phyloP scores from a whole-genome alignment of 2,329 filamentous ascomycete genomes.

The Aspergillus proliferans region DNA sequence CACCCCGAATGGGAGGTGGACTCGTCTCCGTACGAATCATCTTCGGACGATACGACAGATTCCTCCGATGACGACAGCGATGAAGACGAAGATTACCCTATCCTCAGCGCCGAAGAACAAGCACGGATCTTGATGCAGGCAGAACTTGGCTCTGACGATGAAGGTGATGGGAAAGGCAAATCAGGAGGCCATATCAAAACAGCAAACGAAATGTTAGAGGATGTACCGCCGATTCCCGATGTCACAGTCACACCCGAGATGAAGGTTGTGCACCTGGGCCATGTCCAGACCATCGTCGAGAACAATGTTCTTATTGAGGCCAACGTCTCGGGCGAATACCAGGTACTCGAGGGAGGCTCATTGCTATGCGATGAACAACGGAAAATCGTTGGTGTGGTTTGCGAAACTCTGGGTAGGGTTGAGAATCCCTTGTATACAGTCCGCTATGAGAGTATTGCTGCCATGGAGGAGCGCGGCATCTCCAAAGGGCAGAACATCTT shows the following conservation, averaged over 20 bases:
- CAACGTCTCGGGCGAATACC: conserved; percentile 70
- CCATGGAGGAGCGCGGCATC: conserved; percentile 63
- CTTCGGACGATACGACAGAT: conserved; percentile 53
- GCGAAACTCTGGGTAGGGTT: conserved; percentile 79
- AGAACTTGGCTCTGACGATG: conserved; percentile 73
- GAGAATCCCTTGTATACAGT: conserved; percentile 81
- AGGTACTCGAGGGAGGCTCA: conserved; percentile 77
- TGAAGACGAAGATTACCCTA: conserved; percentile 58
- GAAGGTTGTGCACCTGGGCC: conserved; percentile 68
- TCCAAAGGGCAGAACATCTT: conserved; percentile 64
- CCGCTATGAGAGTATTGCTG: conserved; percentile 62
- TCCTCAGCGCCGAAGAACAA: conserved; percentile 74
- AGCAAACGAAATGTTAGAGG: conserved; percentile 68
- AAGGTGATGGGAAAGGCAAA: conserved; percentile 51
- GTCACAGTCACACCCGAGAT: conserved; percentile 71
- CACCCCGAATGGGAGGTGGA: conserved; percentile 80
- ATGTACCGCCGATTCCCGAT: conserved; percentile 65
- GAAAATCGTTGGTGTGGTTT: conserved; percentile 71
- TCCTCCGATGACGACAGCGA: conserved; percentile 51
- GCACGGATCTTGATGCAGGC: conserved; percentile 79
- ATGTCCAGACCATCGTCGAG: conserved; percentile 70
- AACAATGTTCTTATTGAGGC: conserved; percentile 74
- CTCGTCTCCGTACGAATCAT: conserved; percentile 69
- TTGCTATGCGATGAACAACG: conserved; percentile 73
- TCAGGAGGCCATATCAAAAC: conserved; percentile 58